Percentiles rank a stretch among this genome's conserved stretches.
These are phyloP conservation scores for Furcasterigmium furcatum DNA, from an alignment of 2,329 filamentous ascomycete species.

Conservation along the genomic window DNA sequence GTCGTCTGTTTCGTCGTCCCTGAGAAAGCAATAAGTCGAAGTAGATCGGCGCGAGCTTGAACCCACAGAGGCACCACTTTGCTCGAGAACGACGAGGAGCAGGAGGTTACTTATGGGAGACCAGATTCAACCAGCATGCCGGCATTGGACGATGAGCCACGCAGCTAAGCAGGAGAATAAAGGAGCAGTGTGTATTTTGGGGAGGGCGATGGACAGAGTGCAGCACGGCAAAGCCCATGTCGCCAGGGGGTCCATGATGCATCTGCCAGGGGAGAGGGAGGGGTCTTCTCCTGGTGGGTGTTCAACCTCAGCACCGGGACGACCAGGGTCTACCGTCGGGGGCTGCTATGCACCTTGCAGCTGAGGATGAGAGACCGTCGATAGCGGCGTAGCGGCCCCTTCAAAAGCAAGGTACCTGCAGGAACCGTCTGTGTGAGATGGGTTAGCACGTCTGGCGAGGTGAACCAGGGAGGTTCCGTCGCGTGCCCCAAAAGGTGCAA, in stretches of 20 bases:
- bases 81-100: too few species aligned
- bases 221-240: too few species aligned
- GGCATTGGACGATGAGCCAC: too few species aligned
- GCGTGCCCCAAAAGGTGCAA: not conserved
- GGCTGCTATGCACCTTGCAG: not conserved
- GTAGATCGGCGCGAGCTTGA: not conserved
- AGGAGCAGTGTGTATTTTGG: not conserved
- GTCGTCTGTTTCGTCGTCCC: constrained; percentile 14
- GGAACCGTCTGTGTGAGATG: constrained; percentile 9
- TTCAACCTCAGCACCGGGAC: constrained; percentile 6
- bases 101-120: too few species aligned
- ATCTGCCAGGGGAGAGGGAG: too few species aligned
- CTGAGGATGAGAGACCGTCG: not conserved
- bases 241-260: constrained; percentile 10
- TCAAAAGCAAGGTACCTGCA: constrained; percentile 15
- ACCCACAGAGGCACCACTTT: too few species aligned
- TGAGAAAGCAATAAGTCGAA: constrained; percentile 10
- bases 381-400: not conserved
- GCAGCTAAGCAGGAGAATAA: too few species aligned
- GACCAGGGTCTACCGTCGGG: not conserved
- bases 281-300: too few species aligned
- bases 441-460: not conserved
- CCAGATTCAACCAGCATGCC: too few species aligned
- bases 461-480: not conserved
- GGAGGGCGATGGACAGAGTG: too few species aligned